These are phyloP conservation scores for Colletotrichum spinosum DNA, from an alignment of 2,329 filamentous ascomycete species.

Conservation along the genomic window DNA sequence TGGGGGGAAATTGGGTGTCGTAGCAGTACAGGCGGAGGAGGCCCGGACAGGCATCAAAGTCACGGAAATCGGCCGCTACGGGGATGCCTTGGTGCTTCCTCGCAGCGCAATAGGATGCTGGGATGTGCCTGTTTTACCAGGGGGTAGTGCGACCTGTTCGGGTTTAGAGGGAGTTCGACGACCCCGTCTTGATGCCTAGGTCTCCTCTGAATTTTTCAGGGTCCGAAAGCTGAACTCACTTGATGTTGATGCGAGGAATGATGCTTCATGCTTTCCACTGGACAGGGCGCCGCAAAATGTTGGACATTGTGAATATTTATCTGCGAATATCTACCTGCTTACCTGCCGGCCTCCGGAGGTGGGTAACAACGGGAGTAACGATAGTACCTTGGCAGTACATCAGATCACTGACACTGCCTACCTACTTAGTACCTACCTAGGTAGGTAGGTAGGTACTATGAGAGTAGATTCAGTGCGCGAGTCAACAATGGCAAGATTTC, in stretches of 20 bases:
- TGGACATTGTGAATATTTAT: not conserved
- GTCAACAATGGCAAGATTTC: too few relatives aligned
- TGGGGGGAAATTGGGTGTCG: conserved; percentile 10
- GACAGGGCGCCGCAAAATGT: too few relatives aligned
- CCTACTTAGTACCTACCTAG: too few relatives aligned
- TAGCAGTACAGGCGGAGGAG: conserved; percentile 22
- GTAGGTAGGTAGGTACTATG: too few relatives aligned
- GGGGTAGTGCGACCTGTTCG: conserved; percentile 13
- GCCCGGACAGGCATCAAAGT: not conserved
- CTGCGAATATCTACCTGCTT: too few relatives aligned
- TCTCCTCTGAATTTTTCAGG: conserved; percentile 27
- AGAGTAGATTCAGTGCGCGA: too few relatives aligned
- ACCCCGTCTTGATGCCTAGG: conserved; percentile 5
- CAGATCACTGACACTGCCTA: too few relatives aligned
- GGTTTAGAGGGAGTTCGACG: conserved; percentile 31
- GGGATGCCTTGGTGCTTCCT: not conserved
- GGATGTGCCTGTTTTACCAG: not conserved
- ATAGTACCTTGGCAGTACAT: too few relatives aligned
- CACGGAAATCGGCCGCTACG: conserved; percentile 28
- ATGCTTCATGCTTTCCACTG: not conserved
- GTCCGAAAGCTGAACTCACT: conserved; percentile 1
- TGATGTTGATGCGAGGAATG: conserved; percentile 3
- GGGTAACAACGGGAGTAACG: too few relatives aligned
- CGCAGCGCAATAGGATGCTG: not conserved
- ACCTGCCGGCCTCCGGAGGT: too few relatives aligned